phyloP scores from a whole-genome alignment of 352 stramenopile species.

The Phytophthora pini region DNA sequence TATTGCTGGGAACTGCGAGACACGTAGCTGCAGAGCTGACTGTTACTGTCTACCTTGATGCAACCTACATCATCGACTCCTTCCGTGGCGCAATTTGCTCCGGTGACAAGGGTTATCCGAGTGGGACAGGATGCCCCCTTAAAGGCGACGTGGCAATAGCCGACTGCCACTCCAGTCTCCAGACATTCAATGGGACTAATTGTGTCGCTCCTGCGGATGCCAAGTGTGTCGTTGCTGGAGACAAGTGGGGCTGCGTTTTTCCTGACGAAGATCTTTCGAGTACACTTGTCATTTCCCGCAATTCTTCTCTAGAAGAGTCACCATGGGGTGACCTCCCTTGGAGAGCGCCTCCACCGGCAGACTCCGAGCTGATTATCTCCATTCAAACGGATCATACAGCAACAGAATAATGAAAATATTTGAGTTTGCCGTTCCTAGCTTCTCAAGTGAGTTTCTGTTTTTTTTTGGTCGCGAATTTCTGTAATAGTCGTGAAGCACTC shows the following conservation, averaged over 20 bases:
- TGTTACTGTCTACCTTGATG: constrained; percentile 2
- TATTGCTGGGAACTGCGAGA: not conserved
- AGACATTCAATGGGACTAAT: constrained; percentile 10
- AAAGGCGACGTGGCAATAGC: constrained; percentile 10
- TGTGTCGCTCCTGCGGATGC: constrained; percentile 15
- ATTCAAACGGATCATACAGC: constrained; percentile 2
- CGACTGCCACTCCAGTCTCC: constrained; percentile 2
- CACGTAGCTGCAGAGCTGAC: not conserved
- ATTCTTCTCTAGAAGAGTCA: constrained; percentile 11
- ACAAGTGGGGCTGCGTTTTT: constrained; percentile 11
- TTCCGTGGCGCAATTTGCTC: constrained; percentile 6
- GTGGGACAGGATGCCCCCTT: constrained; percentile 7
- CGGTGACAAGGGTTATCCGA: not conserved
- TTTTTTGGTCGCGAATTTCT: too few species aligned
- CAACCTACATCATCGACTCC: constrained; percentile 5
- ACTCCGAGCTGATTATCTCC: constrained; percentile 1
- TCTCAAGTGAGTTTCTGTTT: too few species aligned
- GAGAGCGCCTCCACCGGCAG: constrained; percentile 22
- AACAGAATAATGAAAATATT: constrained; percentile 9
- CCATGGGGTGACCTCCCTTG: constrained; percentile 30
- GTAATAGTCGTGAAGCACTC: too few species aligned
- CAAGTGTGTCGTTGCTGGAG: constrained; percentile 2
- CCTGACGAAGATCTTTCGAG: constrained; percentile 4
- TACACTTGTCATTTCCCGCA: constrained; percentile 7
- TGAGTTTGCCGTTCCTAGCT: too few species aligned